These are phyloP conservation scores for Colletotrichum sp. DNA, from an alignment of 2,329 filamentous ascomycete genomes.

Conservation along the genomic window DNA sequence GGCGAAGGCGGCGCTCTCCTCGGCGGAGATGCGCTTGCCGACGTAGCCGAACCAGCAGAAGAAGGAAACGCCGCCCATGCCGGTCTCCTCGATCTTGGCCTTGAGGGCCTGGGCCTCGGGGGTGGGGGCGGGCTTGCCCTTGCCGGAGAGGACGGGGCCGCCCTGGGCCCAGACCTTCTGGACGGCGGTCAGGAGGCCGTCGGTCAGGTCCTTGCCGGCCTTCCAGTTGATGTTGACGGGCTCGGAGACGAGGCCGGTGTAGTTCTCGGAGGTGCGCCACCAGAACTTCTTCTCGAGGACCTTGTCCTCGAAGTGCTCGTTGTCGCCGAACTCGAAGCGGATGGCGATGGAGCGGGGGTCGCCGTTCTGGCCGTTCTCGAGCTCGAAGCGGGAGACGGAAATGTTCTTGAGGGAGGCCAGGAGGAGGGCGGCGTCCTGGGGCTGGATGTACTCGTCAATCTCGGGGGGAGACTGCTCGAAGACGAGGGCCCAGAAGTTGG, in stretches of 20 bases:
- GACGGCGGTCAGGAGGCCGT: conserved; percentile 78
- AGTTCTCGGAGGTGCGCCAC: conserved; percentile 75
- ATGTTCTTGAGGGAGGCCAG: conserved; percentile 71
- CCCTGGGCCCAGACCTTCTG: conserved; percentile 67
- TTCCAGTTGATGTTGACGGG: conserved; percentile 91
- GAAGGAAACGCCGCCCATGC: conserved; percentile 75
- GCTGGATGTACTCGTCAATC: conserved; percentile 87
- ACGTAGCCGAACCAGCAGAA: conserved; percentile 89
- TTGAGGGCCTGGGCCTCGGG: conserved; percentile 55
- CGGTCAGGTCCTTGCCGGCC: conserved; percentile 82
- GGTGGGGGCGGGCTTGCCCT: conserved; percentile 41
- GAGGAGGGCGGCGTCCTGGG: conserved; percentile 77
- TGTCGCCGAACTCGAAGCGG: conserved; percentile 79
- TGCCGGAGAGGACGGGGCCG: conserved; percentile 39
- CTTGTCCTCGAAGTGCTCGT: conserved; percentile 81
- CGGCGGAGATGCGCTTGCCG: conserved; percentile 71
- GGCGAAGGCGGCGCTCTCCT: conserved; percentile 70
- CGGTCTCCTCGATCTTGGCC: conserved; percentile 63
- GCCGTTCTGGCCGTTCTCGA: conserved; percentile 62
- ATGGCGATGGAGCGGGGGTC: conserved; percentile 83
- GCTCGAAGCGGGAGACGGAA: conserved; percentile 81
- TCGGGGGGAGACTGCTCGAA: conserved; percentile 86
- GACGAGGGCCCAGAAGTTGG: conserved; percentile 94
- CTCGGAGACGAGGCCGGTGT: conserved; percentile 82
- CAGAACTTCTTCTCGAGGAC: conserved; percentile 92